Base-by-base conservation (phyloP, 371 early-diverging fungal species). In the Paramicrosporidium saccamoebae region DNA sequence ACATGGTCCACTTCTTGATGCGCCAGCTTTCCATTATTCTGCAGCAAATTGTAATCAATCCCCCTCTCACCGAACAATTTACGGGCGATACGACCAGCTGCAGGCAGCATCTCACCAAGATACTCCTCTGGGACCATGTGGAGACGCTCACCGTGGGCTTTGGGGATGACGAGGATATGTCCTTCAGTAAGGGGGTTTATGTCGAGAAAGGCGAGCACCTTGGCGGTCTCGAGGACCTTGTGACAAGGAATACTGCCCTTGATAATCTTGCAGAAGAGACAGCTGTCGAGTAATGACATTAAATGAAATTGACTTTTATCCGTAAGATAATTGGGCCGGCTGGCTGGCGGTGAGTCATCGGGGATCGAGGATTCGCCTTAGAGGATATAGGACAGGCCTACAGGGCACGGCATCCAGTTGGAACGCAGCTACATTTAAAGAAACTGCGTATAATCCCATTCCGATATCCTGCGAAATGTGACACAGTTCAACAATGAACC, bases 191-290 rank as follows among this genome's bases (percentile, higher is more conserved):
- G 39, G 14, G 75, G 78, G 4, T 55, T 53, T 28, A 71, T 55
- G 31, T 75, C 73, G 30, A 69, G 42, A 34, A 72, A 66, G 3
- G 64, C 46, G 35, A 43, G 56, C 26, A 56, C 60, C 21, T 17
- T 14, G 8, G 30, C 65, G 7, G 72, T 79, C 41, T 86, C 88
- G 6, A 60, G 21, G 10, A 86, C 31, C 33, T 63, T 57, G 27
- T 55, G 50, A 19, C 69, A 67, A 19, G 84, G 82, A 23, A 81
- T 77, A 19, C 58, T 58, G 21, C 73, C 64, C 38, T 57, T 47
- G 34, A 73, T 52, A 34, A 82, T 77, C 36, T 67, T 72, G 55
- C 84, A 82, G 37, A 82, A 82, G 32, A 79, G 42, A 52, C 84
- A 82, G n/a, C n/a, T n/a, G n/a, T n/a, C n/a, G n/a, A n/a, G n/a